Evolutionary conservation across 768 basidiomycete genomes (phyloP).

Genomic region (Melanogaster broomeanus): DNA sequence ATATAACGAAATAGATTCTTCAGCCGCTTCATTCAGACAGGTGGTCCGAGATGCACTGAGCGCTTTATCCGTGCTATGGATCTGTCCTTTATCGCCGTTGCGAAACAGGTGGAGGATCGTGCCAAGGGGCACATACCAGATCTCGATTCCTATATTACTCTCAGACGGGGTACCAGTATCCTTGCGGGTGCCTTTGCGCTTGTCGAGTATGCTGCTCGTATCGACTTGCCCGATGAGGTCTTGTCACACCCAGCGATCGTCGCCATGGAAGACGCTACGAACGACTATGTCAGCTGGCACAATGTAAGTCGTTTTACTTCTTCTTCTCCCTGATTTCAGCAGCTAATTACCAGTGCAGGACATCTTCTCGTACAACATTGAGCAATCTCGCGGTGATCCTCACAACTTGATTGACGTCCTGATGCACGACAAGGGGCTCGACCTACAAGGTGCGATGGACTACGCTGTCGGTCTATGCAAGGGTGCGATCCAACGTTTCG

Average conservation of each 20-base stretch:
- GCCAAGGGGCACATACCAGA: slow-evolving; percentile 31
- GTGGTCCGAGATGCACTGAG: too few species aligned
- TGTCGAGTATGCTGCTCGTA: slow-evolving; percentile 32
- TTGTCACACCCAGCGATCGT: slow-evolving; percentile 38
- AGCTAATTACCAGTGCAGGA: slow-evolving; percentile 20
- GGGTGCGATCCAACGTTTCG: too few species aligned
- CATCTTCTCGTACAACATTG: slow-evolving; percentile 33
- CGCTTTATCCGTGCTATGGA: slow-evolving; percentile 41
- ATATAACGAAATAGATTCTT: too few species aligned
- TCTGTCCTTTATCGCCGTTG: slow-evolving; percentile 38
- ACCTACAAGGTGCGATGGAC: too few species aligned
- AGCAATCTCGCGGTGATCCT: slow-evolving; percentile 29
- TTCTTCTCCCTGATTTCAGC: background rate
- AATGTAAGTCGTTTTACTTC: slow-evolving; percentile 32
- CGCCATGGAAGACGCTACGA: slow-evolving; percentile 25
- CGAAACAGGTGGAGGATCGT: slow-evolving; percentile 45
- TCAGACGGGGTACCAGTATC: slow-evolving; percentile 43
- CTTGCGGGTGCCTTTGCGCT: slow-evolving; percentile 41
- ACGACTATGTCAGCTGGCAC: slow-evolving; percentile 37
- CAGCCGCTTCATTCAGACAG: too few species aligned
- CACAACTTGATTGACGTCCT: slow-evolving; percentile 52
- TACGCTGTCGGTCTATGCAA: too few species aligned
- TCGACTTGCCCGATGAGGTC: too few species aligned
- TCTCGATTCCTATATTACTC: slow-evolving; percentile 40
- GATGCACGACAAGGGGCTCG: too few species aligned